phyloP scores from a whole-genome alignment of 129 eudicot species.

The Tagetes erecta region DNA sequence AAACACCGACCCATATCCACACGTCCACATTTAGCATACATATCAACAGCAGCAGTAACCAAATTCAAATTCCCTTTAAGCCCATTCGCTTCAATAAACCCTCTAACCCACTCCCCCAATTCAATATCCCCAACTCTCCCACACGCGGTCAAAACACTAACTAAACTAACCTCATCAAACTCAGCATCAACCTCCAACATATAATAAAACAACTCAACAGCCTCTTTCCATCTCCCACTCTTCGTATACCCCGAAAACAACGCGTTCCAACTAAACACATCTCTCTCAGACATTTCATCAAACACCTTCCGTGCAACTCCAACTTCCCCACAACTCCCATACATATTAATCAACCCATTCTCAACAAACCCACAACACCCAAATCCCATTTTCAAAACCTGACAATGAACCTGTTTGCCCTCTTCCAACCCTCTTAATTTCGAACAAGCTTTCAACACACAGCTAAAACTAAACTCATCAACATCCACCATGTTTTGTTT shows the following conservation, averaged over 20 bases:
- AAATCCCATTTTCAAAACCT: conserved; percentile 39
- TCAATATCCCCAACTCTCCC: conserved; percentile 39
- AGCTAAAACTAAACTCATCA: conserved; percentile 48
- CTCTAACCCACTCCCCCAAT: conserved; percentile 36
- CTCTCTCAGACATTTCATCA: conserved; percentile 48
- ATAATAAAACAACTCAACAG: conserved; percentile 35
- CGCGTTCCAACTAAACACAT: conserved; percentile 52
- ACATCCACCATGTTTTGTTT: conserved; percentile 29
- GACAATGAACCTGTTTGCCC: conserved; percentile 53
- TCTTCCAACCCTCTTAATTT: conserved; percentile 37
- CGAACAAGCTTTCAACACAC: conserved; percentile 53
- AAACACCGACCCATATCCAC: conserved; percentile 45
- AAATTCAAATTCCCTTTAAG: conserved; percentile 29
- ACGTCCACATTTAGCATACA: conserved; percentile 51
- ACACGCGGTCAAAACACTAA: conserved; percentile 41
- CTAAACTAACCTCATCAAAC: conserved; percentile 39
- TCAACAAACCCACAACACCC: conserved; percentile 36
- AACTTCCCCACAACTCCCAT: conserved; percentile 45
- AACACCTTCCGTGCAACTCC: conserved; percentile 49
- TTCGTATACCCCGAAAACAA: conserved; percentile 51
- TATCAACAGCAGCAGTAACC: conserved; percentile 41
- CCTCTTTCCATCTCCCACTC: conserved; percentile 37
- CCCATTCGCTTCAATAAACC: conserved; percentile 33
- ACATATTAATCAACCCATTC: conserved; percentile 48
- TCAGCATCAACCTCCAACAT: conserved; percentile 32